These are phyloP conservation scores for Seiridium cupressi DNA, from an alignment of 2,329 filamentous ascomycete species.

Conservation along the genomic window DNA sequence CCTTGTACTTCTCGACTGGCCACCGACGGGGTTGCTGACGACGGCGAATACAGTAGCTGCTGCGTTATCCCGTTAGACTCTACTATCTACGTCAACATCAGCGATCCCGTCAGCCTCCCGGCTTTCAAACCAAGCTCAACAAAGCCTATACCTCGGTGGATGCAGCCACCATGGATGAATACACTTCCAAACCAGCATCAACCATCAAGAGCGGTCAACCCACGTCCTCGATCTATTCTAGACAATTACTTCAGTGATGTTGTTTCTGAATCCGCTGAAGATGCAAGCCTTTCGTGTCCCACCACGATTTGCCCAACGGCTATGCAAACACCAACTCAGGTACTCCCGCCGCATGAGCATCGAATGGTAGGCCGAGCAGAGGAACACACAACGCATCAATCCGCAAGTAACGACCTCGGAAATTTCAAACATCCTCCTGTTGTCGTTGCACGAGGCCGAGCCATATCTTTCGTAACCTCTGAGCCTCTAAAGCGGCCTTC, in stretches of 20 bases:
- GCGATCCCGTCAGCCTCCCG: constrained; percentile 44
- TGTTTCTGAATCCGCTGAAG: not conserved
- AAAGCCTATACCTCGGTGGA: constrained; percentile 51
- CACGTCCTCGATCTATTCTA: constrained; percentile 21
- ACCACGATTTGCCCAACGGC: constrained; percentile 15
- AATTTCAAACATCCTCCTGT: constrained; percentile 2
- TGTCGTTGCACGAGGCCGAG: constrained; percentile 14
- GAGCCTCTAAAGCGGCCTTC: constrained; percentile 39
- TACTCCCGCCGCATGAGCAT: not conserved
- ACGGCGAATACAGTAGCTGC: constrained; percentile 11
- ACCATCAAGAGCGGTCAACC: constrained; percentile 3
- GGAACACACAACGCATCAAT: not conserved
- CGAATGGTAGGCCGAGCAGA: not conserved
- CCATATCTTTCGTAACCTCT: constrained; percentile 30
- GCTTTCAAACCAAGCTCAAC: constrained; percentile 46
- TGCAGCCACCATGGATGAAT: constrained; percentile 27
- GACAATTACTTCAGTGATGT: constrained; percentile 20
- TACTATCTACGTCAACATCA: constrained; percentile 48
- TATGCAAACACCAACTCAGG: not conserved
- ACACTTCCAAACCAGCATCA: constrained; percentile 19
- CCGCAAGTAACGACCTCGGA: not conserved
- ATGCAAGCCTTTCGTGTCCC: not conserved
- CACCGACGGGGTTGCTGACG: constrained; percentile 13
- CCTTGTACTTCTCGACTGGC: constrained; percentile 2
- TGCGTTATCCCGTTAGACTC: constrained; percentile 25